phyloP scores from a whole-genome alignment of 1,284 basidiomycete genomes.

The Ustilago xerochloae region DNA sequence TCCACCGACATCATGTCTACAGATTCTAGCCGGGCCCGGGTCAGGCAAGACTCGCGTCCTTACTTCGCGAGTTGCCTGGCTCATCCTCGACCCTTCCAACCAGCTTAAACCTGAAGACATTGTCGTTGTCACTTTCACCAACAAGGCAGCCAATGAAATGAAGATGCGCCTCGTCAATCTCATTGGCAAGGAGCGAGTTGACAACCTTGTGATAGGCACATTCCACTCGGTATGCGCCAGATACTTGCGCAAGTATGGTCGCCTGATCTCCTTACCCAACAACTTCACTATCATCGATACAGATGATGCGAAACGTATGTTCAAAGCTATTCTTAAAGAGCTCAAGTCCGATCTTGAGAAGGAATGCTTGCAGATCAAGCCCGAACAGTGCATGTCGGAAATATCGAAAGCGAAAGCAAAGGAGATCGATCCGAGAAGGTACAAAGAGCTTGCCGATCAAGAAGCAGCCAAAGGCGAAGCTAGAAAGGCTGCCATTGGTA shows the following conservation, averaged over 20 bases:
- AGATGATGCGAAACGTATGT: slow-evolving; percentile 81
- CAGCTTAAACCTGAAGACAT: slow-evolving; percentile 56
- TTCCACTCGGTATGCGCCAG: slow-evolving; percentile 83
- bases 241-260: slow-evolving; percentile 77
- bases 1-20: slow-evolving; percentile 53
- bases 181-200: slow-evolving; percentile 76
- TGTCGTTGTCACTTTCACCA: slow-evolving; percentile 71
- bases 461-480: slow-evolving; percentile 31
- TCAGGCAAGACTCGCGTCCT: slow-evolving; percentile 67
- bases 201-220: slow-evolving; percentile 76
- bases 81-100: slow-evolving; percentile 51
- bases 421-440: slow-evolving; percentile 67
- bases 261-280: slow-evolving; percentile 74
- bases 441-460: slow-evolving; percentile 23
- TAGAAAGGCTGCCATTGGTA: slow-evolving; percentile 15
- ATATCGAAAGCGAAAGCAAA: slow-evolving; percentile 87
- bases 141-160: slow-evolving; percentile 93
- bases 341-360: slow-evolving; percentile 71
- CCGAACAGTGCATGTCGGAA: slow-evolving; percentile 73
- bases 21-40: slow-evolving; percentile 66
- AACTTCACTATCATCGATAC: slow-evolving; percentile 87
- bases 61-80: slow-evolving; percentile 63
- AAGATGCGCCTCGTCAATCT: slow-evolving; percentile 77
- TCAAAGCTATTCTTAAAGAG: slow-evolving; percentile 75
- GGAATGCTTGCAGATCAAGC: slow-evolving; percentile 74